These are phyloP conservation scores for Grigorovia transvaalensis DNA, from an alignment of 805 yeast genomes.

Conservation along the genomic window DNA sequence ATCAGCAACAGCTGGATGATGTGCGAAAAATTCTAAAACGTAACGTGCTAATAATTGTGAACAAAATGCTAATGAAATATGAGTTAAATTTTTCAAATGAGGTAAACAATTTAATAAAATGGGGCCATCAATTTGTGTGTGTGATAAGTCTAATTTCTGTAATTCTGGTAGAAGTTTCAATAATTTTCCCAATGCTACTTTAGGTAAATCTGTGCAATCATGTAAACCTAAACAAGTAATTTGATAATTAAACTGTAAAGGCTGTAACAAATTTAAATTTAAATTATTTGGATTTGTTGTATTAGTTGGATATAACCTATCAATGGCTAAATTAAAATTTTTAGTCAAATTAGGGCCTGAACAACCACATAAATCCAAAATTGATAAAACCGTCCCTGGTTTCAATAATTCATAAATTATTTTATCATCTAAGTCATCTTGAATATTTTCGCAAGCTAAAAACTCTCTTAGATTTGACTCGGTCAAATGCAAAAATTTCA, in stretches of 20 bases:
- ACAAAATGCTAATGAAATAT: slow-evolving; percentile 57
- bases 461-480: slow-evolving; percentile 63
- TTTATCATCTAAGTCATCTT: slow-evolving; percentile 62
- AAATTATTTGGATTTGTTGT: slow-evolving; percentile 5
- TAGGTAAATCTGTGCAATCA: slow-evolving; percentile 72
- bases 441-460: slow-evolving; percentile 75
- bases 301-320: slow-evolving; percentile 12
- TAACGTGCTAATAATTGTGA: slow-evolving; percentile 64
- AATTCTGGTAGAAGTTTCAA: slow-evolving; percentile 49
- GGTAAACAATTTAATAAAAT: slow-evolving; percentile 45
- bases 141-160: slow-evolving; percentile 66
- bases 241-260: slow-evolving; percentile 26
- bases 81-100: slow-evolving; percentile 51
- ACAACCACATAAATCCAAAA: slow-evolving; percentile 85
- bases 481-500: slow-evolving; percentile 48
- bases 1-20: slow-evolving; percentile 53
- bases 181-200: slow-evolving; percentile 35
- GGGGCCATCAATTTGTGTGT: slow-evolving; percentile 65
- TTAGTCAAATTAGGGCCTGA: slow-evolving; percentile 51
- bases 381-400: slow-evolving; percentile 38
- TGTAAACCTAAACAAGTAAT: slow-evolving; percentile 55
- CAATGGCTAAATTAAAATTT: slow-evolving; percentile 39
- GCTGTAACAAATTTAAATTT: slow-evolving; percentile 5
- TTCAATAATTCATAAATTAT: slow-evolving; percentile 21
- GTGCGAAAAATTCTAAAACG: slow-evolving; percentile 53